A percentile compares a stretch with the other conserved stretches of the same genome.
Evolutionary conservation across 345 rosid species (phyloP).

Genomic region (Hibiscus mutabilis): DNA sequence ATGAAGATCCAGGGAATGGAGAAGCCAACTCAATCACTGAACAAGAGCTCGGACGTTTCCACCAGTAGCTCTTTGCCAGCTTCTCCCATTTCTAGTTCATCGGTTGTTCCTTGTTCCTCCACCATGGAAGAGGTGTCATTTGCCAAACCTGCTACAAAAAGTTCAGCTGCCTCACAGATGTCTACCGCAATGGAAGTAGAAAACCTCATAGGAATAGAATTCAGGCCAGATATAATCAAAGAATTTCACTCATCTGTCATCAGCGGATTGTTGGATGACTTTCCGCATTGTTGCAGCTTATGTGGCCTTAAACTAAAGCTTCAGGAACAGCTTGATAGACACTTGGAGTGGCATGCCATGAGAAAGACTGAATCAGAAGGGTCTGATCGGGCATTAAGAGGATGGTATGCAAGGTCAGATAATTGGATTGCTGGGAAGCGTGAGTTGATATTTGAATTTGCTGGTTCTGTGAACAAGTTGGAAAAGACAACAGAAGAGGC

Average conservation of each 20-base stretch:
- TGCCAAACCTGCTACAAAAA: slow-evolving; percentile 28
- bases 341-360: slow-evolving; percentile 70
- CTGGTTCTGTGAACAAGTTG: slow-evolving; percentile 24
- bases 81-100: slow-evolving; percentile 26
- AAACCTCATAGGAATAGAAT: slow-evolving; percentile 63
- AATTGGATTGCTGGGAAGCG: slow-evolving; percentile 61
- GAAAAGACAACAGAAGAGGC: slow-evolving; percentile 23
- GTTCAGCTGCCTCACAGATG: slow-evolving; percentile 22
- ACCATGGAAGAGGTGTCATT: slow-evolving; percentile 30
- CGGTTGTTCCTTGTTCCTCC: slow-evolving; percentile 26
- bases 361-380: slow-evolving; percentile 33
- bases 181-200: slow-evolving; percentile 24
- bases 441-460: slow-evolving; percentile 32
- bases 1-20: slow-evolving; percentile 26
- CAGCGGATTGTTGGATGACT: slow-evolving; percentile 46
- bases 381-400: slow-evolving; percentile 31
- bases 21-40: slow-evolving; percentile 5
- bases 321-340: slow-evolving; percentile 57
- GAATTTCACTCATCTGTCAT: slow-evolving; percentile 74
- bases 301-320: slow-evolving; percentile 73
- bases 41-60: slow-evolving; percentile 20
- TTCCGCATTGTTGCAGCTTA: slow-evolving; percentile 63
- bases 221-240: slow-evolving; percentile 67
- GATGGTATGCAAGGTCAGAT: slow-evolving; percentile 60
- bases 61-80: background rate